These are phyloP conservation scores for Naematelia aurantialba DNA, from an alignment of 768 basidiomycete species.

Conservation along the genomic window DNA sequence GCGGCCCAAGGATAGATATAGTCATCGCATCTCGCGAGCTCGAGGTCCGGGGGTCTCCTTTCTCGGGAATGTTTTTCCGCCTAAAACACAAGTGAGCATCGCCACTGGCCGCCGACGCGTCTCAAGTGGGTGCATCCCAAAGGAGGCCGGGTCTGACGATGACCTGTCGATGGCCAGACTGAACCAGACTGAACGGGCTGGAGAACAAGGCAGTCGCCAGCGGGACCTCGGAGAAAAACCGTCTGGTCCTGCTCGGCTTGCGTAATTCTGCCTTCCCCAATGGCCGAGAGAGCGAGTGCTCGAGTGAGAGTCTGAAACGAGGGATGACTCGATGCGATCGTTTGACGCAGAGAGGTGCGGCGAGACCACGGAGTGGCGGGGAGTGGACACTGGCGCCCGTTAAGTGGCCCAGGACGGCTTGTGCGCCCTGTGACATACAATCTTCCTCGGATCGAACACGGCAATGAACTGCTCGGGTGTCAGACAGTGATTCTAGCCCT, in stretches of 20 bases:
- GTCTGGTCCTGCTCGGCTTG: no score
- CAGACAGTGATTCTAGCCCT: no score
- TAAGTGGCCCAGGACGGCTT: slow-evolving; percentile 31
- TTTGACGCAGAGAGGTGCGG: neutral
- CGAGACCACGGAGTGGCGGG: neutral
- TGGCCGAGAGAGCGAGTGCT: neutral
- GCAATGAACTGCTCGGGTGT: slow-evolving; percentile 41
- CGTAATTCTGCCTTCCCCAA: neutral
- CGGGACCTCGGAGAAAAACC: no score
- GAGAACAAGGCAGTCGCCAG: no score
- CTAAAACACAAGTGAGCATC: neutral
- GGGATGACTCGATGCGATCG: neutral
- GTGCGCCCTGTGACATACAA: slow-evolving; percentile 20
- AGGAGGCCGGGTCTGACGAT: no score
- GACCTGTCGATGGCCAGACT: no score
- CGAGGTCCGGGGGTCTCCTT: no score
- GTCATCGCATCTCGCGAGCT: neutral
- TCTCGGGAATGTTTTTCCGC: no score
- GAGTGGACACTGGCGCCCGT: neutral
- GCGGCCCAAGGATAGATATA: neutral
- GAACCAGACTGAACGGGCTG: no score
- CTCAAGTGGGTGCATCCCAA: neutral
- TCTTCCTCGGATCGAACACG: slow-evolving; percentile 39
- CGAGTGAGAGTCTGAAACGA: neutral
- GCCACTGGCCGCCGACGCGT: neutral